phyloP scores from a whole-genome alignment of 257 asterid genomes.

The Solanum acaule region DNA sequence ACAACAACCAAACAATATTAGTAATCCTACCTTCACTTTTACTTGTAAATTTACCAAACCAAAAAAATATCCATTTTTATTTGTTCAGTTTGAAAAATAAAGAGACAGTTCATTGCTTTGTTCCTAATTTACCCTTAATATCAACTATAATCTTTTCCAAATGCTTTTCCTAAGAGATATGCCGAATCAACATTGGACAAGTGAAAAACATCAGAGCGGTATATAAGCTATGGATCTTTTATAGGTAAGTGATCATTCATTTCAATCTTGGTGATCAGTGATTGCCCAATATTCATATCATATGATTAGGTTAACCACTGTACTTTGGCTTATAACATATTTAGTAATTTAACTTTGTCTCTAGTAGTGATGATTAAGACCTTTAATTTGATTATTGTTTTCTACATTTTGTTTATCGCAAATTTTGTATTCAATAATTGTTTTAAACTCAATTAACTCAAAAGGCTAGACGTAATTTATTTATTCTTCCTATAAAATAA shows the following conservation, averaged over 20 bases:
- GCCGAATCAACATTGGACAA: not conserved
- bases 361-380: not conserved
- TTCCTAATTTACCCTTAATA: not conserved
- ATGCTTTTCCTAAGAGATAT: too few relatives aligned
- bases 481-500: not conserved
- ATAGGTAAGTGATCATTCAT: not conserved
- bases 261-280: not conserved
- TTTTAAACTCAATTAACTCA: not conserved
- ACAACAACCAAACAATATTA: too few relatives aligned
- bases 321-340: too few relatives aligned
- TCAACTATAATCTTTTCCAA: too few relatives aligned
- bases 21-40: too few relatives aligned
- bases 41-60: too few relatives aligned
- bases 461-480: not conserved
- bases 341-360: not conserved
- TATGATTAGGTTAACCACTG: not conserved
- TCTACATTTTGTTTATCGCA: not conserved
- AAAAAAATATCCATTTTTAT: too few relatives aligned
- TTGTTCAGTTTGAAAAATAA: too few relatives aligned
- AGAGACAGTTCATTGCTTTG: too few relatives aligned
- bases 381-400: not conserved
- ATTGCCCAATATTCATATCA: not conserved
- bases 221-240: not conserved
- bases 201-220: not conserved
- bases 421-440: not conserved